Base-by-base conservation (phyloP, 495 filamentous ascomycete species). In the Talaromyces stipitatus region DNA sequence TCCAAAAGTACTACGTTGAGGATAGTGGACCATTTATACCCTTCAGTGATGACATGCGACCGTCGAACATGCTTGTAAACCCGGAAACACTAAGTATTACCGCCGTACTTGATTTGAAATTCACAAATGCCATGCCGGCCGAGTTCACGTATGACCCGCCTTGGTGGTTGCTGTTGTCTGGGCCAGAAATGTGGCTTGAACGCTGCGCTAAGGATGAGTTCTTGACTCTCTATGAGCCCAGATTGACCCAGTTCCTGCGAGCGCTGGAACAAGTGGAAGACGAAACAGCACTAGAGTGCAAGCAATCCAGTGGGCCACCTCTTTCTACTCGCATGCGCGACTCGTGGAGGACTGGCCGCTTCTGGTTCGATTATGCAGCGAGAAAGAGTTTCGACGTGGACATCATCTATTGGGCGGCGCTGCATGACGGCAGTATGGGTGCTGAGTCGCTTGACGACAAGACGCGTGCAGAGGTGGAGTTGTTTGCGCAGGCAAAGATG, bases 21-120 rank as follows among this genome's bases (percentile, higher is more conserved):
- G 63, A 75, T 58, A 36, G 50, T 51, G 71, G 69, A 32, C 67
- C 66, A 57, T 75, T 71, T 63, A 66, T 62, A 61, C 60, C 65
- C 61, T 77, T 70, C 64, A 74, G 67, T 59, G 71, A 75, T 61
- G 71, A 75, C 57, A 55, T 77, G 50, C 67, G 61, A 56, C 70
- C 72, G 24, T 62, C 65, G 47, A 75, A 74, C 61, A 74, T 75
- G 63, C 69, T 74, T 56, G 59, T 67, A 53, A 54, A 77, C 62
- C 66, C 63, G 28, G 55, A 68, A 57, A 73, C 69, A 57, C 62
- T 74, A 43, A 66, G 55, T 24, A 73, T 78, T 55, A 73, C 70
- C 36, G 71, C 69, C 29, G 60, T 73, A 38, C 47, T 75, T 51
- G 72, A 76, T 62, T 67, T 66, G n/a, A 71, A 76, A 59, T 78